Evolutionary conservation across 495 filamentous ascomycete genomes (phyloP).

Genomic region (Aspergillus funiculosus): DNA sequence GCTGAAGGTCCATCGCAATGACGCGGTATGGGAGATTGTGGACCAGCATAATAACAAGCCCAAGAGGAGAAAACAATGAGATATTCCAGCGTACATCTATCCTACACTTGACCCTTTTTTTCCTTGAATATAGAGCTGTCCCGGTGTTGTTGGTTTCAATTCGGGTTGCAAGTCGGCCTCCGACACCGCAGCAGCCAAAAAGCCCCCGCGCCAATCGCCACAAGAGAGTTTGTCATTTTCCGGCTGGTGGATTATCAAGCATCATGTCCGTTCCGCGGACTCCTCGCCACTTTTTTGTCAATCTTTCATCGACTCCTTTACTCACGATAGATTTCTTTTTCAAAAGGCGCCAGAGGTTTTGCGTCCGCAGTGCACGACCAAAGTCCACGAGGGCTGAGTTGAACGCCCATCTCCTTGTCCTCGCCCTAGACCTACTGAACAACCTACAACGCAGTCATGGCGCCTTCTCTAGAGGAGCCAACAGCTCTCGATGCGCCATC

Average conservation of each 20-base stretch:
- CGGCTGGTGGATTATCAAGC: conserved; percentile 35
- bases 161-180: conserved; percentile 2
- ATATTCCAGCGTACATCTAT: neutral
- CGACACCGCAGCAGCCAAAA: conserved; percentile 24
- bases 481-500: conserved; percentile 60
- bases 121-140: neutral
- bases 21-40: too few relatives aligned
- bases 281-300: conserved; percentile 6
- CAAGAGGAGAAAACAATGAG: too few relatives aligned
- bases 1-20: too few relatives aligned
- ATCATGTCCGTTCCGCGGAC: conserved; percentile 13
- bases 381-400: neutral
- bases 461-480: conserved; percentile 65
- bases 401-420: too few relatives aligned
- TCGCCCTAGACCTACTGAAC: too few relatives aligned
- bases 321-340: neutral
- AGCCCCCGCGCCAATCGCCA: conserved; percentile 31
- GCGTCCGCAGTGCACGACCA: neutral
- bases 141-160: neutral
- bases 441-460: conserved; percentile 39
- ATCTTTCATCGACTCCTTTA: neutral
- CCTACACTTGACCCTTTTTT: neutral
- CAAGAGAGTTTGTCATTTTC: conserved; percentile 34
- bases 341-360: neutral
- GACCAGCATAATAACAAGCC: too few relatives aligned